These are phyloP conservation scores for Metroxylon sagu DNA, from an alignment of 176 grass and related monocot genomes.

Conservation along the genomic window DNA sequence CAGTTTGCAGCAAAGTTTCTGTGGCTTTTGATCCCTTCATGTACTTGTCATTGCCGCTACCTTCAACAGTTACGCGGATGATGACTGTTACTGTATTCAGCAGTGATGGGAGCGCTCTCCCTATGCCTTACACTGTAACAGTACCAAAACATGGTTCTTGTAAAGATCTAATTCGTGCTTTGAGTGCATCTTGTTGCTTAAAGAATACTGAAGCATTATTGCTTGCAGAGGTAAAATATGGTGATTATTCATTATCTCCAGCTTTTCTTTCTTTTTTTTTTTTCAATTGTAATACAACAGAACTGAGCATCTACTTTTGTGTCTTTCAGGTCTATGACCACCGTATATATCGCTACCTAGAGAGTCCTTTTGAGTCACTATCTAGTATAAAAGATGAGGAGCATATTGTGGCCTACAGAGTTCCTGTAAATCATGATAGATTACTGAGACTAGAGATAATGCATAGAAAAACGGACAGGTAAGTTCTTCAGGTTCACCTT, in stretches of 20 bases:
- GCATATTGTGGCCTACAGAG: constrained; percentile 77
- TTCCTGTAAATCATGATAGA: constrained; percentile 61
- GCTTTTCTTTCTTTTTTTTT: background rate
- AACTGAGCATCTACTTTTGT: constrained; percentile 4
- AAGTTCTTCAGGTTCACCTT: background rate
- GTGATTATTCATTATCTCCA: background rate
- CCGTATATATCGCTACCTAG: constrained; percentile 61
- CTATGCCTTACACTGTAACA: constrained; percentile 75
- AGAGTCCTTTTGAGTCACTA: constrained; percentile 42
- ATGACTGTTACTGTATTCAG: constrained; percentile 89
- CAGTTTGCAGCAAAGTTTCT: constrained; percentile 80
- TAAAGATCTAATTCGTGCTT: constrained; percentile 57
- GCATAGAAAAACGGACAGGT: constrained; percentile 65
- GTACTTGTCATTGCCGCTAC: constrained; percentile 89
- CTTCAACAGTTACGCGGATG: constrained; percentile 66
- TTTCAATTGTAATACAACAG: background rate
- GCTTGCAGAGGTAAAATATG: constrained; percentile 68
- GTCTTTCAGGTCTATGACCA: constrained; percentile 61
- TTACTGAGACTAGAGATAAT: constrained; percentile 67
- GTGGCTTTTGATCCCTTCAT: constrained; percentile 98
- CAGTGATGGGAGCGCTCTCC: constrained; percentile 60
- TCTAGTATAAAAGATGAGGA: constrained; percentile 76
- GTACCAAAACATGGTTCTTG: constrained; percentile 66
- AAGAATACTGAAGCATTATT: constrained; percentile 60
- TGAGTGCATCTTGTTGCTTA: constrained; percentile 55